Evolutionary conservation across 805 yeast genomes (phyloP).

Genomic region (Candida anglica): DNA sequence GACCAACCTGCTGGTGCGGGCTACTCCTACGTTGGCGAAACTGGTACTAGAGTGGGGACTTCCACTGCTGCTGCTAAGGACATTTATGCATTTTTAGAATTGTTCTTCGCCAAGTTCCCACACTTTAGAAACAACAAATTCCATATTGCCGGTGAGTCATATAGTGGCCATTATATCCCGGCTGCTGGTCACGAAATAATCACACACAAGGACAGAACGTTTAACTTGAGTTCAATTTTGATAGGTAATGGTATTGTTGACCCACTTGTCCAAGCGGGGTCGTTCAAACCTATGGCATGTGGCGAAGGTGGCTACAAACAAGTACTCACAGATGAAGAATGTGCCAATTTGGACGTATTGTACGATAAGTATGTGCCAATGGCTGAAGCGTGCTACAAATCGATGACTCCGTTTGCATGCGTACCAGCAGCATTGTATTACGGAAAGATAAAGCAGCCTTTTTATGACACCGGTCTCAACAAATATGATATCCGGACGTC

Average conservation of each 20-base stretch:
- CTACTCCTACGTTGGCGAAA: conserved; percentile 78
- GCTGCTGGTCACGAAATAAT: conserved; percentile 79
- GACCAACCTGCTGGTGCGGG: conserved; percentile 97
- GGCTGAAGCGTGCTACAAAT: conserved; percentile 25
- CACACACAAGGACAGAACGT: conserved; percentile 51
- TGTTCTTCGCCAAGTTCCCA: conserved; percentile 83
- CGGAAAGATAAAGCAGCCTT: conserved; percentile 25
- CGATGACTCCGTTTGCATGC: conserved; percentile 32
- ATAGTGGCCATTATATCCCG: conserved; percentile 94
- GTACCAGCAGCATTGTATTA: conserved; percentile 37
- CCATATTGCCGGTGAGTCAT: conserved; percentile 92
- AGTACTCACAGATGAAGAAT: conserved; percentile 28
- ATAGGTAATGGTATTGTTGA: conserved; percentile 46
- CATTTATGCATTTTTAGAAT: conserved; percentile 75
- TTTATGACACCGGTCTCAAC: conserved; percentile 49
- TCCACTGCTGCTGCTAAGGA: conserved; percentile 86
- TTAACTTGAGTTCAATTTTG: conserved; percentile 35
- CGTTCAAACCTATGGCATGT: conserved; percentile 43
- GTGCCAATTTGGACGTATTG: conserved; percentile 30
- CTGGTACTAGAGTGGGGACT: conserved; percentile 52
- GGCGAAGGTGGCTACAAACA: conserved; percentile 42
- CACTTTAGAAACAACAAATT: conserved; percentile 54
- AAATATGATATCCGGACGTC: conserved; percentile 59
- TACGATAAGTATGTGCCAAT: conserved; percentile 32
- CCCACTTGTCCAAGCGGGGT: conserved; percentile 34